Percentiles rank a stretch among this genome's conserved stretches.
Evolutionary conservation across 768 basidiomycete species (phyloP).

Genomic region (Suillus plorans): DNA sequence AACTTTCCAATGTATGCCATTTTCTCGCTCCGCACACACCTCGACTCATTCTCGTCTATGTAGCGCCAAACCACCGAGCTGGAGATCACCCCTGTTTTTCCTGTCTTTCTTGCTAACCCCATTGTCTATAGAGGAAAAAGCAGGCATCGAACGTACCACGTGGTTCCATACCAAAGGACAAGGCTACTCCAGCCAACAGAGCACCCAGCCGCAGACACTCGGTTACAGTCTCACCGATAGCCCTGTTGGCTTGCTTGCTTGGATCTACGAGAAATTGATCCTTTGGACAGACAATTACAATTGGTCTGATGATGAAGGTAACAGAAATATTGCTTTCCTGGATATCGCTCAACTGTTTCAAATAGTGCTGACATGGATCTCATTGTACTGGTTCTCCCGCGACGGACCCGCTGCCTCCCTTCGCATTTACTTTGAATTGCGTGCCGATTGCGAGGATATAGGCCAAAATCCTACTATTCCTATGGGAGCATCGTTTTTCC

Average conservation of each 20-base stretch:
- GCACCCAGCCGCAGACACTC: conserved; percentile 52
- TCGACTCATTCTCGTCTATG: neutral
- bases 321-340: conserved; percentile 10
- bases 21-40: neutral
- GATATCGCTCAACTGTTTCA: neutral
- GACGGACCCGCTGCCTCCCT: conserved; percentile 57
- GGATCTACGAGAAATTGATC: conserved; percentile 56
- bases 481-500: conserved; percentile 51
- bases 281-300: conserved; percentile 52
- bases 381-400: conserved; percentile 58
- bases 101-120: conserved; percentile 27
- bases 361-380: conserved; percentile 60
- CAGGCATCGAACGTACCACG: conserved; percentile 17
- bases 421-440: conserved; percentile 57
- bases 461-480: conserved; percentile 32
- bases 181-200: conserved; percentile 34
- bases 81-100: conserved; percentile 27
- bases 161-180: conserved; percentile 22
- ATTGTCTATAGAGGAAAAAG: conserved; percentile 28
- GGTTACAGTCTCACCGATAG: conserved; percentile 58
- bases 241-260: conserved; percentile 51
- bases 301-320: conserved; percentile 60
- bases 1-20: conserved; percentile 43
- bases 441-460: neutral
- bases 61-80: conserved; percentile 25